phyloP scores from a whole-genome alignment of 1,284 basidiomycete genomes.

The Nidula niveotomentosa region DNA sequence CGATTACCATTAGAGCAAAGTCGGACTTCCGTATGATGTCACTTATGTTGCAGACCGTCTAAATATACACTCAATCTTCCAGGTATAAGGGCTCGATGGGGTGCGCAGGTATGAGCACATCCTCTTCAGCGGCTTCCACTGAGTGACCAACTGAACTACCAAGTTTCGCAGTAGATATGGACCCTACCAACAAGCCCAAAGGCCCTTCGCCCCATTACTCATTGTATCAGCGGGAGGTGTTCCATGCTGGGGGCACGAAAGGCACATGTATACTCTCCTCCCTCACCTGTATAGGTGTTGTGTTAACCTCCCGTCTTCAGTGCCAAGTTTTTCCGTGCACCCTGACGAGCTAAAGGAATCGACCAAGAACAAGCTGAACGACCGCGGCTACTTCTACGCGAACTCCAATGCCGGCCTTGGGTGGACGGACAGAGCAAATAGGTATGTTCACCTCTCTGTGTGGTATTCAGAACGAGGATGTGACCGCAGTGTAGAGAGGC shows the following conservation, averaged over 20 bases:
- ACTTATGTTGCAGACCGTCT: no score
- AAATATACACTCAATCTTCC: no score
- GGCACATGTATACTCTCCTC: conserved; percentile 30
- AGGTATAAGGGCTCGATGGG: no score
- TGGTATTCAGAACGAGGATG: background rate
- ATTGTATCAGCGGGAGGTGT: conserved; percentile 48
- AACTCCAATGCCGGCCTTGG: conserved; percentile 57
- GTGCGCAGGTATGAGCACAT: no score
- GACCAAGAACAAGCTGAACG: conserved; percentile 49
- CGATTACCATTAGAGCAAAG: no score
- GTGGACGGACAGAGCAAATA: conserved; percentile 55
- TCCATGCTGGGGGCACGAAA: conserved; percentile 41
- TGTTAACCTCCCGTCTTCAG: background rate
- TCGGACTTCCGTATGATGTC: no score
- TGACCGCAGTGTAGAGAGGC: conserved; percentile 30
- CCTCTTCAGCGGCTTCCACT: no score
- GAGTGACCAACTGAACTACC: no score
- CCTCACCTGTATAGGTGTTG: conserved; percentile 8
- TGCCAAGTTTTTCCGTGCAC: conserved; percentile 31
- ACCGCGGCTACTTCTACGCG: conserved; percentile 55
- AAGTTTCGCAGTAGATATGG: conserved; percentile 27
- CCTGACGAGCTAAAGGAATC: conserved; percentile 49
- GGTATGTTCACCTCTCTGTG: conserved; percentile 21
- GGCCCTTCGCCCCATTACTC: conserved; percentile 56
- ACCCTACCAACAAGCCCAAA: conserved; percentile 50